phyloP scores from a whole-genome alignment of 768 basidiomycete genomes.

The Phaeotremella skinneri region DNA sequence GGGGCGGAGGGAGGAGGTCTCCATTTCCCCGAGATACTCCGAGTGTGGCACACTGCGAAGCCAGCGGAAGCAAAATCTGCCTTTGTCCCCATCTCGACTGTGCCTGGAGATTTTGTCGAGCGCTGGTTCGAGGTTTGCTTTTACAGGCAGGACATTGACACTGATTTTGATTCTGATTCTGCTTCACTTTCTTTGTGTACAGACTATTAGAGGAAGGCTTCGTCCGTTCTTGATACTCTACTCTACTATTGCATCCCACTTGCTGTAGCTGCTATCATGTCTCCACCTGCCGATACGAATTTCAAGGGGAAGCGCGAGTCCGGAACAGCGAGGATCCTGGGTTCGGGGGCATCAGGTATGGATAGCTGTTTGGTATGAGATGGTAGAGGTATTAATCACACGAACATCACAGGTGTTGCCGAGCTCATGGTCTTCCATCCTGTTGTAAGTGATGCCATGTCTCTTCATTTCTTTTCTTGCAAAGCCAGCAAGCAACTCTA shows the following conservation, averaged over 20 bases:
- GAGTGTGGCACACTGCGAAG: not conserved
- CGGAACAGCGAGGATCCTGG: constrained; percentile 81
- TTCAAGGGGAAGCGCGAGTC: constrained; percentile 61
- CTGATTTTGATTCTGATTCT: not conserved
- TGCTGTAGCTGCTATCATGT: constrained; percentile 32
- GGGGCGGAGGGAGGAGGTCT: not conserved
- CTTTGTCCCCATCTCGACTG: not conserved
- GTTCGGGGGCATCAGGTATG: constrained; percentile 87
- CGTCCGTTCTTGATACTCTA: not conserved
- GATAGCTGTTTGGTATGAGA: constrained; percentile 4
- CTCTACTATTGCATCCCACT: not conserved
- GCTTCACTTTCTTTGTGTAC: not conserved
- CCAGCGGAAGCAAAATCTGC: not conserved
- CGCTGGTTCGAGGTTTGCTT: not conserved
- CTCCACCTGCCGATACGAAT: constrained; percentile 39
- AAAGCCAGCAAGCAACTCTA: not conserved
- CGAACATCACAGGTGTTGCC: constrained; percentile 69
- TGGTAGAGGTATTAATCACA: not conserved
- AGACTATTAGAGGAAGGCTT: too few relatives aligned
- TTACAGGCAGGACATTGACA: not conserved
- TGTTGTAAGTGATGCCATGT: constrained; percentile 45
- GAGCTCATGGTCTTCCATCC: constrained; percentile 95
- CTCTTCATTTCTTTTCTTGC: not conserved
- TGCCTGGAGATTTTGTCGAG: constrained; percentile 11
- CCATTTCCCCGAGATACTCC: not conserved